A percentile compares a stretch with the other conserved stretches of the same genome.
Conservation (phyloP, 306 rosid genomes). For the Castanospermum australe region DNA sequence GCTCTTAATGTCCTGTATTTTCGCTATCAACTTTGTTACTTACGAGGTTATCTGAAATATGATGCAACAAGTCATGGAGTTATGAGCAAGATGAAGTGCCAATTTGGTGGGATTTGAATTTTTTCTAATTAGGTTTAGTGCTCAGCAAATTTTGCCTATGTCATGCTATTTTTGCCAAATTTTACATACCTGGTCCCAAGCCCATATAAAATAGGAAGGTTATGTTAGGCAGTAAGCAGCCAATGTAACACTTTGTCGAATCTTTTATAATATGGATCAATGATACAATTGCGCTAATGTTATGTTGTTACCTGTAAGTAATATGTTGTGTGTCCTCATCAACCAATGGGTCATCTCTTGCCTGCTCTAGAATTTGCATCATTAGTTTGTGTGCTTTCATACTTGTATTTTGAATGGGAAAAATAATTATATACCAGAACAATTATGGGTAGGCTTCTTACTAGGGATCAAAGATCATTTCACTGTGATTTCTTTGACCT, state of each 20-base stretch:
- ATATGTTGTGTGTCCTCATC: background rate
- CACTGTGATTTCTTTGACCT: background rate
- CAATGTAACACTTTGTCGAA: background rate
- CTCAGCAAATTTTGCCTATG: background rate
- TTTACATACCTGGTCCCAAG: background rate
- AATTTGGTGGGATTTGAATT: background rate
- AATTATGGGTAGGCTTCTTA: background rate
- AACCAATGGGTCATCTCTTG: background rate
- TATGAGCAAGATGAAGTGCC: background rate
- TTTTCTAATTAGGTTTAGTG: background rate
- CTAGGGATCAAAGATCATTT: background rate
- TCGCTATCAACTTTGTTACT: background rate
- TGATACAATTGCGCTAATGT: background rate
- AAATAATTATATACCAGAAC: background rate
- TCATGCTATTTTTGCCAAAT: background rate
- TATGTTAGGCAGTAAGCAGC: background rate
- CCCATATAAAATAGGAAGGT: background rate
- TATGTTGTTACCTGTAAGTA: background rate
- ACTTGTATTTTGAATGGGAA: background rate
- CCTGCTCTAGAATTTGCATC: background rate
- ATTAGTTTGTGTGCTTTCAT: background rate
- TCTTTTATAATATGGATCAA: background rate
- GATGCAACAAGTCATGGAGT: background rate
- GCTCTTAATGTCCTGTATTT: slow-evolving; percentile 13
- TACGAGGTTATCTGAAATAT: background rate